Evolutionary conservation across 2,329 filamentous ascomycete genomes (phyloP).

Genomic region (Colletotrichum siamense): DNA sequence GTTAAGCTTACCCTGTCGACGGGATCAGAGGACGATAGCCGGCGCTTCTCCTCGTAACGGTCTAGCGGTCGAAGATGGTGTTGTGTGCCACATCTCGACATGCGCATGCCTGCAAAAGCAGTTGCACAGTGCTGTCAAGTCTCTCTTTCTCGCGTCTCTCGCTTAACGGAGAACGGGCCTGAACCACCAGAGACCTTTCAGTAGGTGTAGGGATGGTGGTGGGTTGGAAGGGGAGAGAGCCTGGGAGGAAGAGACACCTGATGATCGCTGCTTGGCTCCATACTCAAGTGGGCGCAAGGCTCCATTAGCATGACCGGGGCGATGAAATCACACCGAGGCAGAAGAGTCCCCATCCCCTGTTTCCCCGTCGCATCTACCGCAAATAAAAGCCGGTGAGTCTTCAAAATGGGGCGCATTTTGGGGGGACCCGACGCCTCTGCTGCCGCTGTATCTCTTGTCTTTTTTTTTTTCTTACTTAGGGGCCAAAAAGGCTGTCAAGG

Average conservation of each 20-base stretch:
- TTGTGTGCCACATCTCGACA: not conserved
- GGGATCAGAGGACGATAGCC: not conserved
- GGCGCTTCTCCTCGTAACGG: not conserved
- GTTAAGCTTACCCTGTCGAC: slow-evolving; percentile 9
- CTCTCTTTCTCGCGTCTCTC: not conserved
- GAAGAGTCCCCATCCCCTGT: not conserved
- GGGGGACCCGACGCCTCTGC: not conserved
- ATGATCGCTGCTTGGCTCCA: not conserved
- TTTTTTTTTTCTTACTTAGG: not conserved
- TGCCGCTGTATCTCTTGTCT: not conserved
- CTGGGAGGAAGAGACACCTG: not conserved
- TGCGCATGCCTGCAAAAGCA: not conserved
- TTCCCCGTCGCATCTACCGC: not conserved
- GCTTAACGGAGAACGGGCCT: not conserved
- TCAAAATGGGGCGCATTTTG: not conserved
- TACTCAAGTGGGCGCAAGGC: not conserved
- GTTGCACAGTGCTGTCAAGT: slow-evolving; percentile 10
- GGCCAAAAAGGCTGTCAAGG: not conserved
- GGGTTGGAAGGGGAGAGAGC: not conserved
- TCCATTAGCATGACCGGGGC: not conserved
- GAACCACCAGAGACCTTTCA: not conserved
- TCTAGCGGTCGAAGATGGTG: not conserved
- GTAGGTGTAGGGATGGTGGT: not conserved
- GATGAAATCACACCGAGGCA: not conserved
- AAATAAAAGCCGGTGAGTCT: slow-evolving; percentile 13